These are phyloP conservation scores for Protomyces inundatus DNA, from an alignment of 1,139 yeast species.

Conservation along the genomic window DNA sequence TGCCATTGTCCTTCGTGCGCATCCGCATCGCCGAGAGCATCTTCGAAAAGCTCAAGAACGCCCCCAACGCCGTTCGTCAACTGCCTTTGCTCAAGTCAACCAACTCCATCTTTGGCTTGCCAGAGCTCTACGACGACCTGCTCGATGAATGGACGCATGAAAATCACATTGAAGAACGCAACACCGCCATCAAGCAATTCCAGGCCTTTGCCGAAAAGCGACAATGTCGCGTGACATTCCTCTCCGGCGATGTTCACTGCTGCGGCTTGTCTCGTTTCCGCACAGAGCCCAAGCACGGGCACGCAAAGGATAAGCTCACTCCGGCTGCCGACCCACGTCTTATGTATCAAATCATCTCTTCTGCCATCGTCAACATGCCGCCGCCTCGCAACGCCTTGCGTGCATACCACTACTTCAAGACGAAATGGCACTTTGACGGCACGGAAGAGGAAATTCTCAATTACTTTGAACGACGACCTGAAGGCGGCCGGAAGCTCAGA, in stretches of 20 bases:
- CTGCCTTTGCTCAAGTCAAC: constrained; percentile 50
- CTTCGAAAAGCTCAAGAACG: constrained; percentile 28
- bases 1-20: constrained; percentile 20
- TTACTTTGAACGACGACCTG: constrained; percentile 21
- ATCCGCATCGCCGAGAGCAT: constrained; percentile 16
- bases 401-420: constrained; percentile 17
- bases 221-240: constrained; percentile 70
- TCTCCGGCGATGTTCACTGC: constrained; percentile 91
- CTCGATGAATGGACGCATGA: constrained; percentile 95
- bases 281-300: constrained; percentile 38
- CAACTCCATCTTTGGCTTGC: constrained; percentile 74
- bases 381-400: constrained; percentile 84
- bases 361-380: constrained; percentile 88
- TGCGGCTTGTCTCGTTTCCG: constrained; percentile 76
- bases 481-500: constrained; percentile 19
- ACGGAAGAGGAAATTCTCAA: constrained; percentile 20
- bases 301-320: not conserved
- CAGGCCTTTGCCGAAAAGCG: constrained; percentile 58
- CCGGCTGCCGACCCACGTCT: constrained; percentile 45
- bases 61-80: constrained; percentile 35
- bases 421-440: constrained; percentile 14
- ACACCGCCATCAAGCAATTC: constrained; percentile 52
- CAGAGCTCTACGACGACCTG: constrained; percentile 84
- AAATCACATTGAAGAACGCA: constrained; percentile 75
- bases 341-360: constrained; percentile 75